Conservation (phyloP, 2,329 filamentous ascomycete genomes). For the Xylaria sp. region DNA sequence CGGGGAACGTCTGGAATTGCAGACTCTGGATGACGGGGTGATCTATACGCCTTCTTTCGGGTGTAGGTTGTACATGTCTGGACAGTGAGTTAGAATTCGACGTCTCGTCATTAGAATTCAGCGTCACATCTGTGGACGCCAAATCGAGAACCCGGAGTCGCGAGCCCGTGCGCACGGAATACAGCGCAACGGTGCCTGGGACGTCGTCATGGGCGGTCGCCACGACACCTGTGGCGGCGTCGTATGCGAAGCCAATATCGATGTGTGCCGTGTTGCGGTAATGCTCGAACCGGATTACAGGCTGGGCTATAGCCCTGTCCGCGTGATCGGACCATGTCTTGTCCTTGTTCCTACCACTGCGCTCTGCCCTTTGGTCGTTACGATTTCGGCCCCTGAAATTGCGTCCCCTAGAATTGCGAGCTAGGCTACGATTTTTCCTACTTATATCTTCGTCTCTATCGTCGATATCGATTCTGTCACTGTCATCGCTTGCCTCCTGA, state of each 20-base stretch:
- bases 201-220: slow-evolving; percentile 65
- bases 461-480: background rate
- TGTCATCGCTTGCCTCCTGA: background rate
- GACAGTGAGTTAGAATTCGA: background rate
- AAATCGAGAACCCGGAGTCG: slow-evolving; percentile 48
- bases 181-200: slow-evolving; percentile 57
- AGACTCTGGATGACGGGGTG: slow-evolving; percentile 53
- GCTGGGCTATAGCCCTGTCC: slow-evolving; percentile 43
- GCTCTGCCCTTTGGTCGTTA: background rate
- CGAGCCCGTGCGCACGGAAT: slow-evolving; percentile 60
- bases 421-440: background rate
- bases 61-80: background rate
- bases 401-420: background rate
- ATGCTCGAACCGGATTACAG: slow-evolving; percentile 60
- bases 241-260: slow-evolving; percentile 64
- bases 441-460: slow-evolving; percentile 10
- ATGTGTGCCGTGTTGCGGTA: slow-evolving; percentile 63
- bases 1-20: slow-evolving; percentile 58
- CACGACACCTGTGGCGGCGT: slow-evolving; percentile 59
- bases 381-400: background rate
- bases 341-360: background rate
- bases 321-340: background rate
- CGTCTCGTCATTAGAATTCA: no score
- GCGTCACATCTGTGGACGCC: background rate
- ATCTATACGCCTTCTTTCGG: background rate